Evolutionary conservation across 2,329 filamentous ascomycete genomes (phyloP), one percentile per base, ranked within the genome.

Genomic region (Metarhizium sp.): DNA sequence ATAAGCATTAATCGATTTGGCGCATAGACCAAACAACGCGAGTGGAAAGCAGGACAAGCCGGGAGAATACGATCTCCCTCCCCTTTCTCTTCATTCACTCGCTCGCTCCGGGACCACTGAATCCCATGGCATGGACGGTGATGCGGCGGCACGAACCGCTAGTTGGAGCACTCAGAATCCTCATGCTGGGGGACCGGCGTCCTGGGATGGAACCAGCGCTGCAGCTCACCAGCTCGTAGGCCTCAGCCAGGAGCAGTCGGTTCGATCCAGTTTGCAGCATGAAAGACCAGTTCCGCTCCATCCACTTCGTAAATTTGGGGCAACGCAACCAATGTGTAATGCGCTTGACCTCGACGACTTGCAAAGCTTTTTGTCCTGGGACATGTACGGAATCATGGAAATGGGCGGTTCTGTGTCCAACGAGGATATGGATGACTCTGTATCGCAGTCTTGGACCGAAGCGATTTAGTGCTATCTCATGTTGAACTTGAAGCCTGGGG

Each of bases 361-460:
- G 55, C 69, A 72, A 52, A 71, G 67, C 55, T 72, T 71, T 45
- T 52, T 72, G 52, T 69, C 69, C 5, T 72, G 71, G 71, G 71
- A 73, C 53, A 69, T 73, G 67, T 70, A 71, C 51, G 70, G 70
- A 20, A 70, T 73, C 40, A 71, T 72, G 67, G 71, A 73, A 56
- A 69, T 73, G 65, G 69, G 68, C 36, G 70, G 70, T 8, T 63
- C 67, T 1, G 62, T 70, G 7, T 62, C 67, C 42, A 70, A 68
- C 52, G 67, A 70, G 2, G 70, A 66, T 6, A 66, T 66, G 52
- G 70, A 72, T 40, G 70, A 68, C 46, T 63, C 66, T 40, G 60
- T 60, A 16, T 63, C 69, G 57, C 67, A 65, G 32, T 67, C 64
- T 0, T 69, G 65, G 67, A 64, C 51, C 16, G 60, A 59, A 2